Percentiles rank a stretch among this genome's conserved stretches.
phyloP scores from a whole-genome alignment of 2,329 filamentous ascomycete species.

The Pestalotiopsis sp. region DNA sequence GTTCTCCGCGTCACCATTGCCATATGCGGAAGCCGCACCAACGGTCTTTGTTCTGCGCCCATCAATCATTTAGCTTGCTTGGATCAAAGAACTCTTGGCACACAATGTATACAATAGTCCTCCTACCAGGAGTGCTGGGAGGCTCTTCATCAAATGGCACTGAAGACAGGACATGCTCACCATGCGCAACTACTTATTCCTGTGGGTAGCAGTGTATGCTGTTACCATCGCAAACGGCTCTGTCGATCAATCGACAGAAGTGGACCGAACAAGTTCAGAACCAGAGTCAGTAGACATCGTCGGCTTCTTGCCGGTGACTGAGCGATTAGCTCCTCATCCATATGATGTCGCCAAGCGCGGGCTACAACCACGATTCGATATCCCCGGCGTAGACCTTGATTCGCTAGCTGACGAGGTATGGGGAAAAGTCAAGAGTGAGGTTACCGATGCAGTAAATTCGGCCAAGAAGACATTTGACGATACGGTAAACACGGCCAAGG shows the following conservation, averaged over 20 bases:
- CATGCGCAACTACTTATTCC: background rate
- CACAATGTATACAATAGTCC: background rate
- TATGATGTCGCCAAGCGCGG: background rate
- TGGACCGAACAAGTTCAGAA: background rate
- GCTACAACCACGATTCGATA: background rate
- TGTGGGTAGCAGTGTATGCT: background rate
- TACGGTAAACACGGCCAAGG: background rate
- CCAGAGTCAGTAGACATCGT: background rate
- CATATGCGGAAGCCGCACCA: background rate
- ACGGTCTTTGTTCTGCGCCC: background rate
- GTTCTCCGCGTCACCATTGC: background rate
- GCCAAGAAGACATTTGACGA: background rate
- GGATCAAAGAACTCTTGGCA: background rate
- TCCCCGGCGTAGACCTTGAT: slow-evolving; percentile 1
- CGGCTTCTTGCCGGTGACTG: background rate
- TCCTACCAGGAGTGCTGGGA: background rate
- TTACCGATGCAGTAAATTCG: background rate
- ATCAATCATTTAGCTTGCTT: background rate
- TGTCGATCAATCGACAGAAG: background rate
- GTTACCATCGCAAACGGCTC: background rate
- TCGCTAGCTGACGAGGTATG: background rate
- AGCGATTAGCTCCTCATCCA: background rate
- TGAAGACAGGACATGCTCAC: background rate
- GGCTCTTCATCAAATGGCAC: background rate
- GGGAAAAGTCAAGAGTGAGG: slow-evolving; percentile 1